Evolutionary conservation across 2,329 filamentous ascomycete species (phyloP).

Genomic region (Alternaria sp.): DNA sequence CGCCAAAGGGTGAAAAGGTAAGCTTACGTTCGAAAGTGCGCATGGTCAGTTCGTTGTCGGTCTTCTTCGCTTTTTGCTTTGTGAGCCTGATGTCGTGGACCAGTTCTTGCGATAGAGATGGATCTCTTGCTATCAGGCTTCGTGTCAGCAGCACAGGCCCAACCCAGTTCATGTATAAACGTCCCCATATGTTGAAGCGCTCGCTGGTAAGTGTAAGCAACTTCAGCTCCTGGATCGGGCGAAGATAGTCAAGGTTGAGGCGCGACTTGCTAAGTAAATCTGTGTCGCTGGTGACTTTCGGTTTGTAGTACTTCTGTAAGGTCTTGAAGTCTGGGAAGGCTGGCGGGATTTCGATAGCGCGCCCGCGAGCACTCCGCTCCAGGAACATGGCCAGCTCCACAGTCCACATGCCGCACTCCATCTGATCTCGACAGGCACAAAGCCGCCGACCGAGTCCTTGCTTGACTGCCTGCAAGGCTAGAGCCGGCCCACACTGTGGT

Average conservation of each 20-base stretch:
- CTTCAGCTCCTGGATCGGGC: conserved; percentile 40
- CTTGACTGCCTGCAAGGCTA: conserved; percentile 35
- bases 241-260: conserved; percentile 38
- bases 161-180: conserved; percentile 48
- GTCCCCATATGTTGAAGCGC: conserved; percentile 49
- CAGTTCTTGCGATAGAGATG: conserved; percentile 17
- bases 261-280: conserved; percentile 34
- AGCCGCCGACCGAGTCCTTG: conserved; percentile 39
- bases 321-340: conserved; percentile 31
- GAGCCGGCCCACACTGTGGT: conserved; percentile 42
- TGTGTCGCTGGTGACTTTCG: conserved; percentile 42
- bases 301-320: conserved; percentile 47
- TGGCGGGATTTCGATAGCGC: conserved; percentile 15
- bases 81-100: conserved; percentile 39
- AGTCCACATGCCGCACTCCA: conserved; percentile 37
- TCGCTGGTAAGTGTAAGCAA: conserved; percentile 43
- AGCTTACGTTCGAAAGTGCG: conserved; percentile 39
- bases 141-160: conserved; percentile 45
- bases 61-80: conserved; percentile 32
- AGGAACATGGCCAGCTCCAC: conserved; percentile 22
- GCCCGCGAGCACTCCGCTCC: neutral
- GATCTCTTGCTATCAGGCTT: conserved; percentile 17
- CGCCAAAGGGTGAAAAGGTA: conserved; percentile 43
- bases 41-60: conserved; percentile 11
- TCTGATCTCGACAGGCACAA: conserved; percentile 26